Base-by-base conservation (phyloP, 768 basidiomycete species). In the Boletus vermiculosoides region DNA sequence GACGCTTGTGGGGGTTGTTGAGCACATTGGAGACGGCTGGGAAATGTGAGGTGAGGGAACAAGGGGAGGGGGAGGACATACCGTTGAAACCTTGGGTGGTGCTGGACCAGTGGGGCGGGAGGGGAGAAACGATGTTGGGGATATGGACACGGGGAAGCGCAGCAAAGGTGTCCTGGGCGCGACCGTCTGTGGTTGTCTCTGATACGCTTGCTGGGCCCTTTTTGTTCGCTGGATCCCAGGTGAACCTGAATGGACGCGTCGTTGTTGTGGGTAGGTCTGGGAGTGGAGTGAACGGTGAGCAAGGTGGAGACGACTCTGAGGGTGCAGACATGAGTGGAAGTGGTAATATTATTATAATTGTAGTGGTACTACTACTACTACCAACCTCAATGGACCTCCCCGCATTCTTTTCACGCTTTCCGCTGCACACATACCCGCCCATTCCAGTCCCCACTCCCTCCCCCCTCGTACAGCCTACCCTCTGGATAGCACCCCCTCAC, bases 11-110 rank as follows among this genome's bases (percentile, higher is more conserved):
- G 1, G 95, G 95, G 65, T 90, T 94, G 65, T 94, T 94, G 50
- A 97, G 82, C 28, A 97, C 91, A 18, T 92, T 94, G 10, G 94
- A 95, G 61, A 97, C 94, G 39, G 94, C 95, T 97, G 70, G 15
- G 46, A 20, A n/a, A 11, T 25, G 55, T 64, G 41, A 63, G 62
- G 48, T 36, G 51, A 11, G 33, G 1, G 30, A 22, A 8, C 7
- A n/a, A 28, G 44, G 28, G 18, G 33, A 18, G n/a, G 39, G 16
- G 8, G 34, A 25, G 42, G 30, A 72, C 83, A 55, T 70, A 91
- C 93, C 93, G 70, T 96, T 90, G 75, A 96, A 95, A 9, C 94
- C 94, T 63, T 92, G 87, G 45, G 82, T 84, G 16, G 87, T 77
- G 68, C 89, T 90, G 64, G 87, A 90, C 90, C 90, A 93, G 68